These are phyloP conservation scores for Nevesoporus exiguus DNA, from an alignment of 768 basidiomycete species.

Conservation along the genomic window DNA sequence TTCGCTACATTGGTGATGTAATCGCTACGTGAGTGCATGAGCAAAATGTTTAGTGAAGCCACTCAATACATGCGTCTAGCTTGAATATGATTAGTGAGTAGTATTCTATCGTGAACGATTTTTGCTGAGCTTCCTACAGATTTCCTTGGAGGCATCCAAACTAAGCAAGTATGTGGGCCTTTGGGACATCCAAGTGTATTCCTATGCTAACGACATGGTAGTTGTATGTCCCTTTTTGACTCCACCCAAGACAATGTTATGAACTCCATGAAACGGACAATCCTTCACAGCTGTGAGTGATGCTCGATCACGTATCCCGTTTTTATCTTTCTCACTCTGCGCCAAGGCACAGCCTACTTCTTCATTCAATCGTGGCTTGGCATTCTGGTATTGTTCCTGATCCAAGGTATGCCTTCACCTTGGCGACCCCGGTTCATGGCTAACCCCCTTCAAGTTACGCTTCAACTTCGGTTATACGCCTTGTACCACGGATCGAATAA, in stretches of 20 bases:
- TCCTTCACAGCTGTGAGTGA: constrained; percentile 13
- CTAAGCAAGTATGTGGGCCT: constrained; percentile 5
- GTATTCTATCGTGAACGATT: background rate
- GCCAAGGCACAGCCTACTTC: constrained; percentile 14
- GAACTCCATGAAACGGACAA: background rate
- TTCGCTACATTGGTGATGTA: constrained; percentile 23
- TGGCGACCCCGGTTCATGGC: background rate
- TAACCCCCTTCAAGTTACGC: constrained; percentile 8
- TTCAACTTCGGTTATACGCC: constrained; percentile 16
- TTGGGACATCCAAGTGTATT: background rate
- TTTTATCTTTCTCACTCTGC: background rate
- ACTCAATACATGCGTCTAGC: background rate
- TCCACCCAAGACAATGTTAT: background rate
- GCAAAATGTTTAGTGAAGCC: background rate
- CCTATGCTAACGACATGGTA: constrained; percentile 2
- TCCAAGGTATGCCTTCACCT: constrained; percentile 8
- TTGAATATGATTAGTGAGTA: constrained; percentile 9
- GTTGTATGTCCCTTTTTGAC: constrained; percentile 12
- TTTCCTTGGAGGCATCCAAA: constrained; percentile 10
- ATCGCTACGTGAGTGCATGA: constrained; percentile 15
- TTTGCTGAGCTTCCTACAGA: constrained; percentile 1
- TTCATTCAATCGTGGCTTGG: constrained; percentile 10
- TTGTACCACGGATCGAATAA: constrained; percentile 13
- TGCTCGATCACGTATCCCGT: background rate
- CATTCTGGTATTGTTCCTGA: constrained; percentile 8